Conservation (phyloP, 1,139 yeast species). For the Barnettozyma hawaiiensis region DNA sequence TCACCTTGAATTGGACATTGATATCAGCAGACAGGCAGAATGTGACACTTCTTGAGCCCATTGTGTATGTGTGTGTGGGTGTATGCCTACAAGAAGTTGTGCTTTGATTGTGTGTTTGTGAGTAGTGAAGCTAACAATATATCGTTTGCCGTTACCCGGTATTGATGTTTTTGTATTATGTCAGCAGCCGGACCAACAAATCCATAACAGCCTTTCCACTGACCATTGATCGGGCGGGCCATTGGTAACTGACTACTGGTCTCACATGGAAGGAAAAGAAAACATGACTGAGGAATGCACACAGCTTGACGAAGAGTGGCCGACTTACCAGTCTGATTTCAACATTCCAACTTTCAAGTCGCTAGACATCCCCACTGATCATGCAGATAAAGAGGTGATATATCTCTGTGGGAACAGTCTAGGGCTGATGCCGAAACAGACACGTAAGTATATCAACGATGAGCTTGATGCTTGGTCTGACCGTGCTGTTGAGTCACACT, state of each 20-base stretch:
- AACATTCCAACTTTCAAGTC: constrained; percentile 55
- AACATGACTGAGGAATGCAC: constrained; percentile 3
- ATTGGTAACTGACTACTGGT: no score
- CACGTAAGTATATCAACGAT: constrained; percentile 49
- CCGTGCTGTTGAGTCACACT: constrained; percentile 82
- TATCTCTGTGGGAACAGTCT: constrained; percentile 88
- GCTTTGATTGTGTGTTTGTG: no score
- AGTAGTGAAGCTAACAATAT: no score
- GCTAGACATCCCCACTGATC: constrained; percentile 37
- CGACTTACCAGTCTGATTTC: constrained; percentile 40
- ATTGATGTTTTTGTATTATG: no score
- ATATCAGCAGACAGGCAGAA: constrained; percentile 77
- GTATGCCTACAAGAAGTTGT: no score
- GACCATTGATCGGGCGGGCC: no score
- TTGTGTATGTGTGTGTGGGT: no score
- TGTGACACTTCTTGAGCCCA: constrained; percentile 42
- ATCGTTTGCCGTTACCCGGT: neutral
- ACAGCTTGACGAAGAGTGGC: constrained; percentile 25
- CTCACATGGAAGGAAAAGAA: no score
- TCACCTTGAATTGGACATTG: constrained; percentile 47
- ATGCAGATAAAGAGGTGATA: constrained; percentile 23
- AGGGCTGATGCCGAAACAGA: constrained; percentile 76
- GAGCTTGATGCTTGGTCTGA: constrained; percentile 80
- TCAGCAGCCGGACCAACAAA: no score
- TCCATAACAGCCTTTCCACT: no score